These are phyloP conservation scores for Paradendryphiella salina DNA, from an alignment of 2,329 filamentous ascomycete species.

Conservation along the genomic window DNA sequence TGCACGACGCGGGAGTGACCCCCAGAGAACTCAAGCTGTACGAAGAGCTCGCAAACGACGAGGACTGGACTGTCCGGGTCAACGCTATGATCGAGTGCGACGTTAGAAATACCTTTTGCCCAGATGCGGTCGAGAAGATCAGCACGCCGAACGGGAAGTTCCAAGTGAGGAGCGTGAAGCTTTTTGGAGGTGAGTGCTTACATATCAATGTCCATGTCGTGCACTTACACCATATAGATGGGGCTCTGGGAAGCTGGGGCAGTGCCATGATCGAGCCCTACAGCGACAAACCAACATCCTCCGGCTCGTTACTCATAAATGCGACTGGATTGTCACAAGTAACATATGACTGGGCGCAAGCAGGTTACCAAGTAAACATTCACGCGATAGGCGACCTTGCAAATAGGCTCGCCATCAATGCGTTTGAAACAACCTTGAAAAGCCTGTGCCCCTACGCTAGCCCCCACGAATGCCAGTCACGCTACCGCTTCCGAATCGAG, in stretches of 20 bases:
- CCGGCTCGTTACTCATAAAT: conserved; percentile 68
- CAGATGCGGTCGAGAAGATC: conserved; percentile 54
- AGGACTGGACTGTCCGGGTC: conserved; percentile 64
- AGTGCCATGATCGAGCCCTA: conserved; percentile 73
- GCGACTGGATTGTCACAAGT: conserved; percentile 60
- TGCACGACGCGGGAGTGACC: conserved; percentile 68
- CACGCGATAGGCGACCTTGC: conserved; percentile 73
- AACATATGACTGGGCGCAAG: conserved; percentile 61
- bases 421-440: conserved; percentile 62
- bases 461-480: conserved; percentile 55
- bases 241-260: conserved; percentile 71
- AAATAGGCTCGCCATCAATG: conserved; percentile 66
- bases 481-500: conserved; percentile 67
- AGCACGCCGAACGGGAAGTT: conserved; percentile 56
- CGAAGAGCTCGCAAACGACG: conserved; percentile 54
- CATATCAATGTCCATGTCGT: not conserved
- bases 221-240: conserved; percentile 54
- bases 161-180: conserved; percentile 65
- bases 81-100: conserved; percentile 71
- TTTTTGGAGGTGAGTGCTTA: conserved; percentile 62
- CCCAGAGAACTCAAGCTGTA: conserved; percentile 61
- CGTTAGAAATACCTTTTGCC: conserved; percentile 66
- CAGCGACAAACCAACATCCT: conserved; percentile 62
- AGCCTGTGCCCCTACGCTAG: conserved; percentile 54
- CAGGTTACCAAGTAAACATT: conserved; percentile 70